Percentiles rank a stretch among this genome's conserved stretches.
These are phyloP conservation scores for Boletus rubroflammeus DNA, from an alignment of 768 basidiomycete genomes.

Conservation along the genomic window DNA sequence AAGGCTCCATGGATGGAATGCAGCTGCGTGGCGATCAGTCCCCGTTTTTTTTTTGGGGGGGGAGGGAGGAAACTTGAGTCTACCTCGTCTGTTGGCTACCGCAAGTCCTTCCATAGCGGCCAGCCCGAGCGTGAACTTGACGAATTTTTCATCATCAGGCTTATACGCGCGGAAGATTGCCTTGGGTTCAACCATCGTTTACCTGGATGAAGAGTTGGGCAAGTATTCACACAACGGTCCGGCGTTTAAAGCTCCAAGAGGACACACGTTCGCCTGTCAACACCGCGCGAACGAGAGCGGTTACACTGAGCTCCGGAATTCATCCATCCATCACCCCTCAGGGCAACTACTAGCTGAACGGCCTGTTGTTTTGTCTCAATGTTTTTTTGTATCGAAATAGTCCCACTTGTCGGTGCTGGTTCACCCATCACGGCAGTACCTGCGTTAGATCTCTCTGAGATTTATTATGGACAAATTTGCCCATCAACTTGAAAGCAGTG, in stretches of 20 bases:
- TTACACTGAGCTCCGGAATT: not conserved
- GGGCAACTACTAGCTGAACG: not conserved
- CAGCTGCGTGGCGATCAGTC: conserved; percentile 30
- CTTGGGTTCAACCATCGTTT: conserved; percentile 38
- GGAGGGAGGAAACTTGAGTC: conserved; percentile 3
- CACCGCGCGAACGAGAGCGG: not conserved
- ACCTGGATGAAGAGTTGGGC: not conserved
- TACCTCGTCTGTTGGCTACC: conserved; percentile 60
- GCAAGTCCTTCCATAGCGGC: conserved; percentile 65
- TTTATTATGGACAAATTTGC: too few species aligned
- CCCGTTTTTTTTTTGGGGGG: not conserved
- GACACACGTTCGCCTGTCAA: conserved; percentile 10
- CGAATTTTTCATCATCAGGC: conserved; percentile 51
- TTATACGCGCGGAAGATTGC: conserved; percentile 54
- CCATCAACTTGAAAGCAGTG: too few species aligned
- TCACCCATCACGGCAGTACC: too few species aligned
- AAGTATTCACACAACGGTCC: not conserved
- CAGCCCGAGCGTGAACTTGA: conserved; percentile 64
- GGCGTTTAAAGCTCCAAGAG: not conserved
- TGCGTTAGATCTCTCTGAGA: too few species aligned
- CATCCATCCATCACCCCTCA: not conserved
- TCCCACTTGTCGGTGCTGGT: too few species aligned
- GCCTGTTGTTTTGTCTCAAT: not conserved
- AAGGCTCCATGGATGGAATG: conserved; percentile 59
- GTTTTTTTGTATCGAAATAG: too few species aligned